Evolutionary conservation across 768 basidiomycete species (phyloP), one percentile per base, ranked within the genome.

Genomic region (Coprinopsis strossmayeri): DNA sequence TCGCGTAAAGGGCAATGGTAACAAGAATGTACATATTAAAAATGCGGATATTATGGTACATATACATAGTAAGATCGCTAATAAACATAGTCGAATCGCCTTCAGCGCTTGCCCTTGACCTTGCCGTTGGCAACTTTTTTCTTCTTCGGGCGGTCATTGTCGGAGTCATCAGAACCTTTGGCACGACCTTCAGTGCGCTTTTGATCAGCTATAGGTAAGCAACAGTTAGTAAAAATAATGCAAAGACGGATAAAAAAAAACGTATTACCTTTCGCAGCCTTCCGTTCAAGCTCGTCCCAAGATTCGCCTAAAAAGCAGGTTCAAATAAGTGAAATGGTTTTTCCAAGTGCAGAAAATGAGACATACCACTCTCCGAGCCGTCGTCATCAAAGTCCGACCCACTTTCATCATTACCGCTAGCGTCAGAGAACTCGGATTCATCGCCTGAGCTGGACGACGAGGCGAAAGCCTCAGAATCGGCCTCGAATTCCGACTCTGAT

Each of bases 261-360:
- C 49, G 69, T 70, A 55, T 80, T 78, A 49, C 47, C 87, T 74
- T 87, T 87, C 5, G 90, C 90, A 5, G 93, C 93, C 64, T 93
- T 94, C 38, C 80, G 73, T 66, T 96, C 94, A 28, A 96, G 71
- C 64, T 92, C 91, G 59, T 96, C 94, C 95, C 95, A 99, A 58
- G 95, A 93, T 46, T 94, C 91, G 9, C 92, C 88, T 76, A 56
- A 46, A 41, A 56, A 54, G 34, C 1, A n/a, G 30, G 30, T 7
- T 15, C 7, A 32, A 32, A 15, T 7, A 32, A 32, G 30, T 7
- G n/a, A n/a, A n/a, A n/a, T n/a, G n/a, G n/a, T n/a, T n/a, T n/a
- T 15, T 32, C 15, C 9, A 32, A 7, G 30, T 7, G 28, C 41
- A 41, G 30, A 7, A 32, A 3, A 34, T 21, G 26, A 48, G 10